Evolutionary conservation across 768 basidiomycete species (phyloP).

Genomic region (Rhizopogon vulgaris): DNA sequence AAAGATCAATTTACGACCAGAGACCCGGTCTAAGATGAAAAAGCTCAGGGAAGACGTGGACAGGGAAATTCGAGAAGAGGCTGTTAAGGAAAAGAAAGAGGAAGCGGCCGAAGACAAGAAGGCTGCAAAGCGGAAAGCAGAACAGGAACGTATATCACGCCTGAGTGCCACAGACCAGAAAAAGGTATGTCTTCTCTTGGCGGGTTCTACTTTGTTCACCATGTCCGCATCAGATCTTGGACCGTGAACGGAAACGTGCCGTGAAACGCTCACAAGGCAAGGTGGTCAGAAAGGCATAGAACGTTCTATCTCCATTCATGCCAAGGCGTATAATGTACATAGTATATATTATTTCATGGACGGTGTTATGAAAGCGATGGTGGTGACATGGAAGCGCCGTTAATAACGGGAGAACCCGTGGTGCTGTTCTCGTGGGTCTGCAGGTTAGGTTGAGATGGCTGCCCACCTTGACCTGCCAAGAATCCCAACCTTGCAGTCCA

Average conservation of each 20-base stretch:
- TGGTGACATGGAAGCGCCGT: background rate
- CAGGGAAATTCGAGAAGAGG: constrained; percentile 61
- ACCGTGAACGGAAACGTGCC: constrained; percentile 71
- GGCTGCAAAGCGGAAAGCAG: constrained; percentile 64
- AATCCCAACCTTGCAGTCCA: constrained; percentile 67
- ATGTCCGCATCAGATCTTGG: constrained; percentile 42
- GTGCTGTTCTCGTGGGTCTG: background rate
- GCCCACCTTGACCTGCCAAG: constrained; percentile 11
- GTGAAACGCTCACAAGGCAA: constrained; percentile 69
- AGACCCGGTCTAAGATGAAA: constrained; percentile 73
- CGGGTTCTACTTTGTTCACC: background rate
- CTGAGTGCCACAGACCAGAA: constrained; percentile 77
- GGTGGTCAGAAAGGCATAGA: constrained; percentile 42
- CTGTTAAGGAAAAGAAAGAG: constrained; percentile 61
- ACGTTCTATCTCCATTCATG: background rate
- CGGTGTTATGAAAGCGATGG: background rate
- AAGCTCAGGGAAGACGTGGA: constrained; percentile 70
- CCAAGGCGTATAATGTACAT: background rate
- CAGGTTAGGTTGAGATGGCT: background rate
- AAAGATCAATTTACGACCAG: constrained; percentile 62
- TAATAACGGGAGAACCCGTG: background rate
- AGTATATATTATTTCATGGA: background rate
- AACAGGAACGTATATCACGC: constrained; percentile 66
- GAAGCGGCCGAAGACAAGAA: constrained; percentile 68
- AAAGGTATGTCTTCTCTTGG: constrained; percentile 44